phyloP scores from a whole-genome alignment of 257 asterid genomes.

The Solanum neorickii region DNA sequence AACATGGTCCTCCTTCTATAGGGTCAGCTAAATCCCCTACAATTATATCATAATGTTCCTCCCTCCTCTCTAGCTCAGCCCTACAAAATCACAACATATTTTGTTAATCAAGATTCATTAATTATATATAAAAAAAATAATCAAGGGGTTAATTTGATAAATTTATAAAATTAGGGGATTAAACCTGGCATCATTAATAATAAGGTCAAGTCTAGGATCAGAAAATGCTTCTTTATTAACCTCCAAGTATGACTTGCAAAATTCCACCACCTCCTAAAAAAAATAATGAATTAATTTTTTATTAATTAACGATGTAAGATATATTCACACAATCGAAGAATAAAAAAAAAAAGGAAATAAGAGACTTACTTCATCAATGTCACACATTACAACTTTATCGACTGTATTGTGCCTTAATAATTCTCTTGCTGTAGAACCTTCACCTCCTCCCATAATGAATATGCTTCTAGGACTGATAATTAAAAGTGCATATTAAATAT shows the following conservation, averaged over 20 bases:
- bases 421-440: conserved; percentile 94
- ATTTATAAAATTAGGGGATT: background rate
- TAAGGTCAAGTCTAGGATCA: conserved; percentile 68
- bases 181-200: conserved; percentile 86
- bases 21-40: conserved; percentile 96
- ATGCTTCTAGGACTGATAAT: conserved; percentile 62
- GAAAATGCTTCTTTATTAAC: conserved; percentile 67
- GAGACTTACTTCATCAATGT: conserved; percentile 66
- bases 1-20: conserved; percentile 94
- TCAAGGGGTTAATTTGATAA: background rate
- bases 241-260: conserved; percentile 69
- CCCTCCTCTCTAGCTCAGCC: conserved; percentile 82
- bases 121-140: background rate
- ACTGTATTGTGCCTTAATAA: conserved; percentile 64
- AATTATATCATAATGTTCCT: conserved; percentile 68
- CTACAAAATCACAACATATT: conserved; percentile 11
- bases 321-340: background rate
- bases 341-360: background rate
- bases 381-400: conserved; percentile 88
- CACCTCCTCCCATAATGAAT: conserved; percentile 98
- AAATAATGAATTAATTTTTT: background rate
- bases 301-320: background rate
- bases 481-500: background rate
- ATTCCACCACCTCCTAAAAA: conserved; percentile 74
- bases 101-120: background rate